phyloP scores from a whole-genome alignment of 345 rosid species.

The Euclidium syriacum region DNA sequence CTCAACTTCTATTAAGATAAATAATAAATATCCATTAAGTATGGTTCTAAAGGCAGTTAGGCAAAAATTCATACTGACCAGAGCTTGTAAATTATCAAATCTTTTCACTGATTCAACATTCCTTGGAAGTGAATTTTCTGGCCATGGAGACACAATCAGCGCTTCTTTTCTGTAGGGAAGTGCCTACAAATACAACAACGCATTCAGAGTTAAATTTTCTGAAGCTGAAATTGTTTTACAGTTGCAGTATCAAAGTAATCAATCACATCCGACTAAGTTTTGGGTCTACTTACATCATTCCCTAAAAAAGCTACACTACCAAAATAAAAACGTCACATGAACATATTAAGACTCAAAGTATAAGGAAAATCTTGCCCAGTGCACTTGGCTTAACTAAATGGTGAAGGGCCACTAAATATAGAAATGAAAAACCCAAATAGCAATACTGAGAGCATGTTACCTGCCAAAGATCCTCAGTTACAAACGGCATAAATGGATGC shows the following conservation, averaged over 20 bases:
- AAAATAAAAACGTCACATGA: neutral
- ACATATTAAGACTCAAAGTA: neutral
- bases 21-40: neutral
- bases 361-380: neutral
- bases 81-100: slow-evolving; percentile 83
- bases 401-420: neutral
- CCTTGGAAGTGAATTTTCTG: slow-evolving; percentile 72
- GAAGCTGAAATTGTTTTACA: neutral
- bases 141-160: slow-evolving; percentile 89
- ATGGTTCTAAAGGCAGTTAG: neutral
- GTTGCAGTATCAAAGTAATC: slow-evolving; percentile 1
- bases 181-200: slow-evolving; percentile 48
- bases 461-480: slow-evolving; percentile 98
- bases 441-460: slow-evolving; percentile 30
- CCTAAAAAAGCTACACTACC: slow-evolving; percentile 1
- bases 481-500: slow-evolving; percentile 99
- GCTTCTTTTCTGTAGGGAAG: slow-evolving; percentile 71
- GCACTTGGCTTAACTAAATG: neutral
- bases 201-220: neutral
- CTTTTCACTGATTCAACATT: slow-evolving; percentile 48
- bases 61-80: slow-evolving; percentile 48
- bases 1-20: neutral
- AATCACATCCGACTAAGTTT: neutral
- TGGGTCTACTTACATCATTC: neutral
- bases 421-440: neutral